These are phyloP conservation scores for Penicillium fuscoglaucum DNA, from an alignment of 2,329 filamentous ascomycete genomes.

Conservation along the genomic window DNA sequence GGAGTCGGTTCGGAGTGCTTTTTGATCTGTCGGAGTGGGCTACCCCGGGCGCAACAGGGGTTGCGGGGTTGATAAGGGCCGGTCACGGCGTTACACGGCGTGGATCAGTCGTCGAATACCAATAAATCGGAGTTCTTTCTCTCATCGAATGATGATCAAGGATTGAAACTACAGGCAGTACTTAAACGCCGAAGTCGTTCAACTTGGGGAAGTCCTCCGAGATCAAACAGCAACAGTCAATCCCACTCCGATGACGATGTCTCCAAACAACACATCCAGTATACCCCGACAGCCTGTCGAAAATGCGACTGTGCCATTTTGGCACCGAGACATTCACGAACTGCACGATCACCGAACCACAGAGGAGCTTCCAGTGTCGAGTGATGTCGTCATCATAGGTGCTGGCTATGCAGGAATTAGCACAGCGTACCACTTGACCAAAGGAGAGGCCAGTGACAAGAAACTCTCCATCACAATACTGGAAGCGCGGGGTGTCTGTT, in stretches of 20 bases:
- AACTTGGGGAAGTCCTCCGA: background rate
- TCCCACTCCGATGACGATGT: background rate
- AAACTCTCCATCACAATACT: slow-evolving; percentile 39
- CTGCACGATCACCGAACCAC: slow-evolving; percentile 46
- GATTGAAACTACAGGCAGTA: background rate
- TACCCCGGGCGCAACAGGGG: background rate
- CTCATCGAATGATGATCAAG: background rate
- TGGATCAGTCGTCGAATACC: background rate
- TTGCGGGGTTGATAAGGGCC: background rate
- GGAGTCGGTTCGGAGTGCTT: background rate
- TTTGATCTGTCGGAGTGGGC: background rate
- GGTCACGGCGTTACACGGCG: background rate
- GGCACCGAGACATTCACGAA: slow-evolving; percentile 43
- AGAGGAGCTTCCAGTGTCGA: slow-evolving; percentile 40
- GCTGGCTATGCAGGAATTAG: slow-evolving; percentile 50
- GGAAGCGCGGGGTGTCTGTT: slow-evolving; percentile 46
- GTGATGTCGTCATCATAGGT: slow-evolving; percentile 52
- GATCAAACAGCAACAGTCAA: background rate
- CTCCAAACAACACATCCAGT: background rate
- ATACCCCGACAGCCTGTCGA: background rate
- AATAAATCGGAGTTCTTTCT: background rate
- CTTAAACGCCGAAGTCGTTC: background rate
- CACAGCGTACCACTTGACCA: slow-evolving; percentile 46
- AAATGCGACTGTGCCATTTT: slow-evolving; percentile 23
- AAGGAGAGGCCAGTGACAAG: slow-evolving; percentile 15